These are phyloP conservation scores for Backusella tuberculispora DNA, from an alignment of 192 early-diverging fungal species.

Conservation along the genomic window DNA sequence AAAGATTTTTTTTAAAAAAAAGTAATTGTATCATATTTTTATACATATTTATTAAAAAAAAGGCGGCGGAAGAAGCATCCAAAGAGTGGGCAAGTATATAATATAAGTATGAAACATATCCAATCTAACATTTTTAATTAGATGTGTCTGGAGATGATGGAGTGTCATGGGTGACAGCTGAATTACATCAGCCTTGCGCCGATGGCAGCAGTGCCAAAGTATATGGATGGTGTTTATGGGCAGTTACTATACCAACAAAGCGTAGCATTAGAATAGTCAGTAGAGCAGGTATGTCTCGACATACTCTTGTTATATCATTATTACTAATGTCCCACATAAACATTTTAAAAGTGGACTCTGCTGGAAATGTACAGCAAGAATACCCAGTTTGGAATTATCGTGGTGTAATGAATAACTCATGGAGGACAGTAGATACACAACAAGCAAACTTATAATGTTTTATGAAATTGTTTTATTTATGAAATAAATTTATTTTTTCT, in stretches of 20 bases:
- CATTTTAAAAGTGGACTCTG: conserved; percentile 59
- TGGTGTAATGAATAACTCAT: conserved; percentile 80
- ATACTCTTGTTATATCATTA: neutral
- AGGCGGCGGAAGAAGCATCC: conserved; percentile 81
- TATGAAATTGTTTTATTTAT: neutral
- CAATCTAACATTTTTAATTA: neutral
- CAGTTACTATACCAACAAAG: conserved; percentile 55
- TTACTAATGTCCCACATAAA: neutral
- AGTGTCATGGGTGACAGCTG: conserved; percentile 78
- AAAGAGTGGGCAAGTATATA: conserved; percentile 61
- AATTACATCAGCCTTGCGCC: conserved; percentile 53
- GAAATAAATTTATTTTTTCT: conserved; percentile 12
- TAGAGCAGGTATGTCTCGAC: conserved; percentile 64
- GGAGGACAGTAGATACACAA: conserved; percentile 41
- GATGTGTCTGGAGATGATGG: conserved; percentile 88
- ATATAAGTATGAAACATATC: conserved; percentile 22
- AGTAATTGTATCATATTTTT: neutral
- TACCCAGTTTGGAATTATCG: conserved; percentile 77
- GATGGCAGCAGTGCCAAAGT: conserved; percentile 46
- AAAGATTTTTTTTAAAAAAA: neutral
- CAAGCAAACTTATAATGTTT: conserved; percentile 6
- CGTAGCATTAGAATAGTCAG: conserved; percentile 66
- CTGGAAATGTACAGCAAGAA: conserved; percentile 88
- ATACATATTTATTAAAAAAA: conserved; percentile 6
- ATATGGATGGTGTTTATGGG: conserved; percentile 91